phyloP scores from a whole-genome alignment of 1,284 basidiomycete genomes.

The Microstroma glucosiphilum region DNA sequence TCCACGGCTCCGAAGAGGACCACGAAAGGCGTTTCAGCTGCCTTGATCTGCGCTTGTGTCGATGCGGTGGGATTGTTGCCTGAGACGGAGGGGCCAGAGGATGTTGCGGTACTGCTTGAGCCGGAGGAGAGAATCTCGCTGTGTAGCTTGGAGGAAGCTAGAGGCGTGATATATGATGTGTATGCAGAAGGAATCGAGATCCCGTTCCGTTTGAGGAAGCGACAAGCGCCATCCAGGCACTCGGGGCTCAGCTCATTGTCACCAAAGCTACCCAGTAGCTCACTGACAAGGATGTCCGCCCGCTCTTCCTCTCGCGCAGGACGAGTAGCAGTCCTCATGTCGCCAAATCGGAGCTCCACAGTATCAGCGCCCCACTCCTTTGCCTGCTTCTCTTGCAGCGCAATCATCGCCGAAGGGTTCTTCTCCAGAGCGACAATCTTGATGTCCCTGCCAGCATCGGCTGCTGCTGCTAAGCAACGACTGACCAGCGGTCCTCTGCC shows the following conservation, averaged over 20 bases:
- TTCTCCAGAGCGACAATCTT: slow-evolving; percentile 84
- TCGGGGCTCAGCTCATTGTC: slow-evolving; percentile 98
- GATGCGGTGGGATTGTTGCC: slow-evolving; percentile 10
- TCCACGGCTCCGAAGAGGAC: slow-evolving; percentile 87
- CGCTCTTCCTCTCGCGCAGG: slow-evolving; percentile 59
- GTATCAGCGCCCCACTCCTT: slow-evolving; percentile 67
- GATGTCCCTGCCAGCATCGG: slow-evolving; percentile 61
- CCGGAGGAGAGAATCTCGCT: slow-evolving; percentile 50
- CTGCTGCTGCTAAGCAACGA: slow-evolving; percentile 71
- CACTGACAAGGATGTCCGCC: slow-evolving; percentile 90
- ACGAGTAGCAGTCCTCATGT: slow-evolving; percentile 71
- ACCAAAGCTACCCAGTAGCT: slow-evolving; percentile 92
- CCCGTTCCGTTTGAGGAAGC: slow-evolving; percentile 62
- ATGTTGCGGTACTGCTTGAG: neutral
- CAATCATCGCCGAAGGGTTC: slow-evolving; percentile 57
- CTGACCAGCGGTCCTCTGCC: slow-evolving; percentile 91
- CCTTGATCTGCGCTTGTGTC: slow-evolving; percentile 51
- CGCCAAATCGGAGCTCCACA: slow-evolving; percentile 81
- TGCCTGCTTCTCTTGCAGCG: slow-evolving; percentile 37
- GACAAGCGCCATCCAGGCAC: slow-evolving; percentile 88
- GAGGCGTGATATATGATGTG: slow-evolving; percentile 84
- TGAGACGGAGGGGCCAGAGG: slow-evolving; percentile 7
- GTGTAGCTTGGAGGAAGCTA: slow-evolving; percentile 86
- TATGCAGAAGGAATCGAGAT: slow-evolving; percentile 96
- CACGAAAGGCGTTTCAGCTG: slow-evolving; percentile 87